Conservation (phyloP, 192 early-diverging fungal species). For the Chytriomyces sp. region DNA sequence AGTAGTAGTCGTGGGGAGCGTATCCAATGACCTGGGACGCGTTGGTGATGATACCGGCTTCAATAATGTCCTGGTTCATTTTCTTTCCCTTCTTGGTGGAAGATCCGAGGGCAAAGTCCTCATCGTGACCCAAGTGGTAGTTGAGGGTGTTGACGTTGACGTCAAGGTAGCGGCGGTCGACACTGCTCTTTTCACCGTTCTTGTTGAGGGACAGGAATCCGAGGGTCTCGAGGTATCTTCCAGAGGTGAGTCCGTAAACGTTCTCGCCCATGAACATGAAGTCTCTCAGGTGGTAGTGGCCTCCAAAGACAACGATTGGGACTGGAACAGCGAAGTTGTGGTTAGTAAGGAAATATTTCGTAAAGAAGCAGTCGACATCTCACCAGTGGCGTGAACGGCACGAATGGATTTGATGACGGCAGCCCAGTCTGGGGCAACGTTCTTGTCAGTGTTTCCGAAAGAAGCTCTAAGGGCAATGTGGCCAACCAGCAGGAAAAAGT, state of each 20-base stretch:
- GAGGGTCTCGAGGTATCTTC: constrained; percentile 64
- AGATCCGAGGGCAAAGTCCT: constrained; percentile 35
- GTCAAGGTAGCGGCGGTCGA: constrained; percentile 59
- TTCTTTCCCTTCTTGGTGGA: constrained; percentile 40
- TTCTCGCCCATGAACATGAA: constrained; percentile 47
- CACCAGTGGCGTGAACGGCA: constrained; percentile 43
- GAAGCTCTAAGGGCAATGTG: constrained; percentile 52
- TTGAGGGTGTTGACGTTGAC: constrained; percentile 60
- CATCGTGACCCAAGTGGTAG: constrained; percentile 47
- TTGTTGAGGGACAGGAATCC: constrained; percentile 59
- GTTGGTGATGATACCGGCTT: constrained; percentile 39
- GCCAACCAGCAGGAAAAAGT: constrained; percentile 58
- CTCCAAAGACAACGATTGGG: constrained; percentile 60
- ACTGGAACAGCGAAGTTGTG: background rate
- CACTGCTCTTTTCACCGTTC: constrained; percentile 34
- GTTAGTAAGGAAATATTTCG: no score
- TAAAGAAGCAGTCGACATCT: background rate
- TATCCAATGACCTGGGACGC: constrained; percentile 47
- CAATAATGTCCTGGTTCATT: constrained; percentile 47
- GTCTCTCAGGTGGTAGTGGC: constrained; percentile 62
- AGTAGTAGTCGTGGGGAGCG: constrained; percentile 60
- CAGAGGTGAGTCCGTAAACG: constrained; percentile 52
- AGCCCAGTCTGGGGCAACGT: constrained; percentile 40
- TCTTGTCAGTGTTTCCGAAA: background rate
- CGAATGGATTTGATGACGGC: constrained; percentile 54